Conservation (phyloP, 306 rosid species). For the Ormosia emarginata region DNA sequence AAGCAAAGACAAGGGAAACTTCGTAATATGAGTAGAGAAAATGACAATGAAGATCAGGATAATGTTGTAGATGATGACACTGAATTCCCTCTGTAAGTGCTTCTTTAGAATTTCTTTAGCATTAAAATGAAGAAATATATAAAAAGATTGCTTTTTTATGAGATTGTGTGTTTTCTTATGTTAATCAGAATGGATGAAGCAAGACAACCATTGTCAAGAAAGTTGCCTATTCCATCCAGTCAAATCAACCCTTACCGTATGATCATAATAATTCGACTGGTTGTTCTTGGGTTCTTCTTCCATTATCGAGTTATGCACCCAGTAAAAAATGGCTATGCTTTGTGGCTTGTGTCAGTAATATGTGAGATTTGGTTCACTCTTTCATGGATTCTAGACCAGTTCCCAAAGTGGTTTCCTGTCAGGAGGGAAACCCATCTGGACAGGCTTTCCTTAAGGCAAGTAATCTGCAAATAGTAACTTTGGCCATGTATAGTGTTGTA, state of each 20-base stretch:
- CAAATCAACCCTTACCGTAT: constrained; percentile 48
- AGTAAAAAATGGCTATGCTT: constrained; percentile 36
- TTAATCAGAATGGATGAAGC: constrained; percentile 49
- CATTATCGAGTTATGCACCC: constrained; percentile 48
- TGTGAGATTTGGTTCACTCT: constrained; percentile 55
- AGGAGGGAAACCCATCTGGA: constrained; percentile 49
- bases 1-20: constrained; percentile 35
- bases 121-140: background rate
- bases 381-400: constrained; percentile 55
- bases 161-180: background rate
- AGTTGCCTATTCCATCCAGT: constrained; percentile 43
- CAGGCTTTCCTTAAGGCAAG: constrained; percentile 43
- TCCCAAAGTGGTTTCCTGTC: constrained; percentile 51
- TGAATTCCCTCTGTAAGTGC: constrained; percentile 38
- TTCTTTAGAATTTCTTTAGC: background rate
- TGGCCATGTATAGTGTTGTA: too few relatives aligned
- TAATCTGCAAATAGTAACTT: background rate
- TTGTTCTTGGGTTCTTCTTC: constrained; percentile 52
- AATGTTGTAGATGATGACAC: constrained; percentile 24
- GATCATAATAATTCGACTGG: constrained; percentile 44
- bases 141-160: background rate
- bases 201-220: constrained; percentile 52
- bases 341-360: constrained; percentile 50
- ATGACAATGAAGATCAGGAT: constrained; percentile 12
- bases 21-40: constrained; percentile 18